Evolutionary conservation across 2,329 filamentous ascomycete genomes (phyloP), one percentile per base, ranked within the genome.

Genomic region (Xylariaceae sp.): DNA sequence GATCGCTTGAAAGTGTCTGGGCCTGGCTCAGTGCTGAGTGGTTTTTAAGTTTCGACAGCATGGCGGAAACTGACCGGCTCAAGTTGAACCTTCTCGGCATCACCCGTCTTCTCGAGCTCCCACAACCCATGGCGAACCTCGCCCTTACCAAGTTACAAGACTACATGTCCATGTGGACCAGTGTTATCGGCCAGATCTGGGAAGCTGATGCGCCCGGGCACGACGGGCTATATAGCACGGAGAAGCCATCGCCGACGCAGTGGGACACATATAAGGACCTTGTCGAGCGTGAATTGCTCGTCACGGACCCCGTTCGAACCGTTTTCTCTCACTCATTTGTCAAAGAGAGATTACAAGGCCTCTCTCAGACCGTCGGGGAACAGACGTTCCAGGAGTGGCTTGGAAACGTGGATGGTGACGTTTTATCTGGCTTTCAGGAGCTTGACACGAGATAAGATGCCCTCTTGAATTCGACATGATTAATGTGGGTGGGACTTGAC

Each of bases 31-130:
- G 76, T 35, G 65, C 70, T 0, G 80, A 84, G 63, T 86, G 83
- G 88, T 90, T 91, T 70, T 76, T 76, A 11, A 80, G 86, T 59
- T 80, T 89, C 48, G 84, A 86, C 57, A 80, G 77, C 64, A 85
- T 89, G 72, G 85, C 84, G 45, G 80, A 87, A 60, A 72, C 80
- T 1, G 78, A 81, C 27, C 76, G 81, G 7, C 80, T 84, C 64
- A 94, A 94, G 70, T 76, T 94, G 19, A 87, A 85, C 60, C 80
- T 85, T 30, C 74, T 94, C 3, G 87, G 83, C 0, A 75, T 92
- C 11, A 91, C 88, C 1, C 80, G 86, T 2, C 73, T 94, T 1
- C 72, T 89, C 9, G 86, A 89, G 66, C 76, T 86, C 1, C 76
- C 78, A 0, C 77, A 80, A 30, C 77, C 78, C 0, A 72, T 81